Base-by-base conservation (phyloP, 148 eudicot species). In the Persicaria tinctoria region DNA sequence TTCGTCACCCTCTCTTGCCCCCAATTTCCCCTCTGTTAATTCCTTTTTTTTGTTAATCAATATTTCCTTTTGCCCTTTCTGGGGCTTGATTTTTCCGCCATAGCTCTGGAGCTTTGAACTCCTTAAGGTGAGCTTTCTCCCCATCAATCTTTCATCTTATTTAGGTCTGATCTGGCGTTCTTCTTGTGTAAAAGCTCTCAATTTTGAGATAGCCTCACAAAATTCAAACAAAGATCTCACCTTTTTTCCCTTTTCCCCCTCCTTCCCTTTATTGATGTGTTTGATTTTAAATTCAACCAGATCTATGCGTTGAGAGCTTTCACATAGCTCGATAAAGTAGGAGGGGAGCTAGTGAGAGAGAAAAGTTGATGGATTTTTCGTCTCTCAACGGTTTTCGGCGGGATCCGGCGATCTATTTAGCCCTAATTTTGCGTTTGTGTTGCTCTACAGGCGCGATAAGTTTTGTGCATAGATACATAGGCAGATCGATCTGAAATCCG, bases 1-100 rank as follows among this genome's bases (percentile, higher is more conserved):
- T 32, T 32, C 41, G 41, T 32, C 41, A 32, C 41, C 41, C 41
- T 32, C 41, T 66, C 56, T 66, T 41, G 9, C 12, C 13, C 41
- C 41, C 64, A 32, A 45, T 4, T 32, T 32, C 13, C 13, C 12
- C 46, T 38, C 69, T 27, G 3, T 63, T 41, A 46, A 10, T 63
- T 32, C 46, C 32, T 11, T 32, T 63, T 63, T 64, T 13, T 32
- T 32, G 3, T 32, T 32, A 32, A 41, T 44, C 70, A 12, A 66
- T 17, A 27, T 44, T 41, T 41, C 46, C 9, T 50, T 38, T 66
- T 41, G 17, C 70, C 48, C 70, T 66, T 32, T 44, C 14, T 66
- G 44, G 70, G 48, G 70, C 44, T 66, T 66, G 18, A 14, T 66
- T 14, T 44, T 32, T 32, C 68, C 45, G 68, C 68, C 68, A 63